Evolutionary conservation across 2,329 filamentous ascomycete species (phyloP).

Genomic region (Colletotrichum aenigma): DNA sequence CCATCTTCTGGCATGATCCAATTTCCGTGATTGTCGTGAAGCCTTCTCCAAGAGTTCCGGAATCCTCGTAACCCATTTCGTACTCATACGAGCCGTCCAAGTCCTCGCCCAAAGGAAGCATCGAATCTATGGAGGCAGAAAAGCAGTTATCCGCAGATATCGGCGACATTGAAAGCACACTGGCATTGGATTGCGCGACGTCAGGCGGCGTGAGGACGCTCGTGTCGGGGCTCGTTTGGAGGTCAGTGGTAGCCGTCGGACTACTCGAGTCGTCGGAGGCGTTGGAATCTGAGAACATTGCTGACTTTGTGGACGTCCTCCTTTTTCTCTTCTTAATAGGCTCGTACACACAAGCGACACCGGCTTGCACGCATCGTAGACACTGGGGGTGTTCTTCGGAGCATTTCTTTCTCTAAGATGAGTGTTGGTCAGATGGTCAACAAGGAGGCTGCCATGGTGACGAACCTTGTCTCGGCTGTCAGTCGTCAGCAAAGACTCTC

Average conservation of each 20-base stretch:
- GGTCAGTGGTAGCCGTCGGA: neutral
- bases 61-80: neutral
- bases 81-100: neutral
- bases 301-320: neutral
- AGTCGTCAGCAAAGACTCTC: neutral
- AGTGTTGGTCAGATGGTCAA: neutral
- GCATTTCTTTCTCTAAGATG: slow-evolving; percentile 19
- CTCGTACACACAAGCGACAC: slow-evolving; percentile 17
- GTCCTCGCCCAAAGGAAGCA: neutral
- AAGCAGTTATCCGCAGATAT: neutral
- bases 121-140: neutral
- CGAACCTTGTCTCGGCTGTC: slow-evolving; percentile 20
- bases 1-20: neutral
- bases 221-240: slow-evolving; percentile 9
- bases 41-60: neutral
- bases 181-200: neutral
- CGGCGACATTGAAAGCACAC: neutral
- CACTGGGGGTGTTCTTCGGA: slow-evolving; percentile 21
- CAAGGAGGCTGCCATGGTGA: neutral
- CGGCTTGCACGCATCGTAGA: slow-evolving; percentile 18
- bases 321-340: slow-evolving; percentile 22
- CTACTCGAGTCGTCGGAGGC: slow-evolving; percentile 5
- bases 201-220: slow-evolving; percentile 4
- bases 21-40: neutral
- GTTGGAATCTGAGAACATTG: neutral